Evolutionary conservation across 352 stramenopile species (phyloP), one percentile per base, ranked within the genome.

Genomic region (Pythium brachiatum): DNA sequence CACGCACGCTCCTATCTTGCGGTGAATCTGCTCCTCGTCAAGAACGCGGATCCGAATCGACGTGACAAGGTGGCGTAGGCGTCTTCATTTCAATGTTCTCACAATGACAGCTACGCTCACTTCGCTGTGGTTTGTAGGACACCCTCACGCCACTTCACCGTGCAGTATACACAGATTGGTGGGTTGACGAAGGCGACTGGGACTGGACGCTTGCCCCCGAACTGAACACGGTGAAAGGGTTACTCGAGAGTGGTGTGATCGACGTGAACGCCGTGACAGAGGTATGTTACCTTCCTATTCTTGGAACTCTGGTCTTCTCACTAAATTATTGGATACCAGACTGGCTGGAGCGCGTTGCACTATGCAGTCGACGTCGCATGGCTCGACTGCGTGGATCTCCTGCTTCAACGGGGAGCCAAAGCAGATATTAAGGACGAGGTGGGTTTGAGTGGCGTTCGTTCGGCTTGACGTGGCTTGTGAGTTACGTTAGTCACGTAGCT

Each of bases 11-110:
- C 18, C 5, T 18, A 21, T 39, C 21, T 23, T 31, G 36, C 26
- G 38, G 26, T 60, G 2, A 52, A 52, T 23, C 38, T 52, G 21
- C 53, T 60, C 53, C 16, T 52, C 18, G 38, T 16, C 13, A 52
- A 51, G 23, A 52, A 52, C 36, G 53, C 53, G 38, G 38, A 60
- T n/a, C 53, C 53, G 38, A 60, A 60, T 52, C n/a, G 36, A 26
- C 53, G 23, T 41, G 23, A 38, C 41, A 52, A 52, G 53, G 53
- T 59, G 32, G 34, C 53, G 38, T 39, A 23, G 38, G 4, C 16
- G n/a, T 11, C 34, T 4, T 41, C 12, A 2, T 18, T 59, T 51
- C 23, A 32, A 27, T 21, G 20, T 47, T 46, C 7, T 21, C 1
- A 32, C 8, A 31, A 44, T 57, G 31, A n/a, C 31, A 47, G 31